Base-by-base conservation (phyloP, 2,329 filamentous ascomycete species). In the Pseudogymnoascus sp. region DNA sequence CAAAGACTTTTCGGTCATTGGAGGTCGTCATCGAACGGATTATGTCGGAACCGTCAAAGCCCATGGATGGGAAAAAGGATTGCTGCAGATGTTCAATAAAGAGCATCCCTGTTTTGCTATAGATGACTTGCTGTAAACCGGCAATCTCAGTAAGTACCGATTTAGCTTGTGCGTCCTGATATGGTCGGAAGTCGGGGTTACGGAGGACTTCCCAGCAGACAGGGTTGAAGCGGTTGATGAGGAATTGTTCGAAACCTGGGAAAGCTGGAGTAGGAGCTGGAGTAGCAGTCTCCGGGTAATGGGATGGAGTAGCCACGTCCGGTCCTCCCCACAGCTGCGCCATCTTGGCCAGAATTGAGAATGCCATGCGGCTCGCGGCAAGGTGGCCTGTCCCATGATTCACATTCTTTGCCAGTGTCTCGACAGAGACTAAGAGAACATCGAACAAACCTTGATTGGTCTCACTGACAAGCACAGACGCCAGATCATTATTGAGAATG, bases 371-470 rank as follows among this genome's bases (percentile, higher is more conserved):
- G 68, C 83, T 86, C 1, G 84, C 82, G 6, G 80, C 78, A 33
- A 87, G 77, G 68, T 86, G 86, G 53, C 82, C 83, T 38, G 85
- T 83, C 2, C 75, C 73, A 15, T 71, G 87, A 3, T 83, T 80
- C 17, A 91, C 82, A 47, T 93, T 92, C 74, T 89, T 88, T 62
- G 92, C 88, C 67, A 97, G 88, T 66, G 88, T 87, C 66, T 93
- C 89, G 66, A 97, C 88, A 0, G 92, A 96, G 4, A 86, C 83
- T 67, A 99, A 88, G 70, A 97, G 84, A 2, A 88, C 86, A 69
- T 97, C 92, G 70, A 99, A 97, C 67, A 90, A 91, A 31, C 85
- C 83, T 79, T 97, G 93, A 76, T 99, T 99, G 9, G 87, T 83
- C 71, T 91, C 87, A 72, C 91, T 96, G 67, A 99, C 89, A 44